Evolutionary conservation across 495 filamentous ascomycete genomes (phyloP), one percentile per base, ranked within the genome.

Genomic region (Talaromyces liani): DNA sequence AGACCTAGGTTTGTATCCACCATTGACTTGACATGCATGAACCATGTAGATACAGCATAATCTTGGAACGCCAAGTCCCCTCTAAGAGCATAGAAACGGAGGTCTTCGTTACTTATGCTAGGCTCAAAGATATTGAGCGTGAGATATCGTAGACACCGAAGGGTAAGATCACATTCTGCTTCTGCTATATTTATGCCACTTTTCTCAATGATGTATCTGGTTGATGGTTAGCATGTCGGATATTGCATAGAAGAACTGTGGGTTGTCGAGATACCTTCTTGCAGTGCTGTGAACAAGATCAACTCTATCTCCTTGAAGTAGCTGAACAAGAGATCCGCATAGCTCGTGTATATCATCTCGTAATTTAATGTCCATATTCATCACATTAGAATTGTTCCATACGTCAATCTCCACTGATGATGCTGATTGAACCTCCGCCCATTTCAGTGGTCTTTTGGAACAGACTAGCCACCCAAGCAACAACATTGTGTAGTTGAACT

Each of bases 351-450:
- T 65, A 58, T 76, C 65, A 10, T 67, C 51, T 6, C 74, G 65
- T 7, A 81, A 56, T 22, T 60, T 54, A 4, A 70, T 65, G 18
- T 68, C 56, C 18, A 75, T 64, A 27, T 56, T 31, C 24, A 56
- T 16, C 22, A 20, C 24, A 27, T 56, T 31, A n/a, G 20, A 31
- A 25, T 22, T 22, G 10, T 56, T 27, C 54, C 54, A 56, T 56
- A 18, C 10, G 14, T 56, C 54, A 16, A 56, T 16, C 18, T 72
- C 66, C 8, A 80, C 70, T 3, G 73, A 74, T 34, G 79, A 58
- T 24, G 77, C 78, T 2, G 75, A 75, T 64, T 79, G 75, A 8
- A 84, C 70, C 63, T 84, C 81, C 54, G 72, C 68, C 75, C 73
- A 78, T 57, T 75, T 78, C 34, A 84, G 65, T 2, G 78, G 74